These are phyloP conservation scores for Didymosphaeria variabile DNA, from an alignment of 2,329 filamentous ascomycete genomes.

Conservation along the genomic window DNA sequence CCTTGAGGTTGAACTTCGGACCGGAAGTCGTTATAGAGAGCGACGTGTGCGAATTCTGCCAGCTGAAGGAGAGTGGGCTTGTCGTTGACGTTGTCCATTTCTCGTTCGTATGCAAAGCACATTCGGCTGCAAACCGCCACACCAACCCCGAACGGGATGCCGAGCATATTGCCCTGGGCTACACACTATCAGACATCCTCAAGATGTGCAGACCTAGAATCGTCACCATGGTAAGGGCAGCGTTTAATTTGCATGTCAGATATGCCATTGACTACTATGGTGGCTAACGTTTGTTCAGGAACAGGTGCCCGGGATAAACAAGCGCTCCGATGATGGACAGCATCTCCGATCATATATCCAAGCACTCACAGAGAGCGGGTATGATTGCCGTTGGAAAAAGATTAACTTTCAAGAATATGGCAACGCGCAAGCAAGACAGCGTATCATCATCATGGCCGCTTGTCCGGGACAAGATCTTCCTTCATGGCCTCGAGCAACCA, in stretches of 20 bases:
- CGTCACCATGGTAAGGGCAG: neutral
- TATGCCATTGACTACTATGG: neutral
- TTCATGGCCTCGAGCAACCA: neutral
- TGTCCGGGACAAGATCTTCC: slow-evolving; percentile 1
- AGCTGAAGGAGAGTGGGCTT: neutral
- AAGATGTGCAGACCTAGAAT: slow-evolving; percentile 1
- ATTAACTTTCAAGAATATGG: neutral
- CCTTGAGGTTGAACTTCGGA: neutral
- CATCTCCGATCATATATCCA: slow-evolving; percentile 6
- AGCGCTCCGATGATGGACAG: neutral
- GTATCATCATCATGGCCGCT: neutral
- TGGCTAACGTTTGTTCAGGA: neutral
- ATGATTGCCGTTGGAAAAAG: neutral
- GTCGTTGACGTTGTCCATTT: neutral
- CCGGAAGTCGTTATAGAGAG: neutral
- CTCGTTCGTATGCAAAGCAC: neutral
- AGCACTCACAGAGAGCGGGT: neutral
- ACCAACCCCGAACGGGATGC: slow-evolving; percentile 6
- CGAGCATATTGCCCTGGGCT: neutral
- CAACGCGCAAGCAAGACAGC: neutral
- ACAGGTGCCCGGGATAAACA: neutral
- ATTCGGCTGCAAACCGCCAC: neutral
- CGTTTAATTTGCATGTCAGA: neutral
- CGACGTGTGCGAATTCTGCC: neutral
- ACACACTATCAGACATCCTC: neutral